Base-by-base conservation (phyloP, 768 basidiomycete genomes). In the Tricholomella constricta region DNA sequence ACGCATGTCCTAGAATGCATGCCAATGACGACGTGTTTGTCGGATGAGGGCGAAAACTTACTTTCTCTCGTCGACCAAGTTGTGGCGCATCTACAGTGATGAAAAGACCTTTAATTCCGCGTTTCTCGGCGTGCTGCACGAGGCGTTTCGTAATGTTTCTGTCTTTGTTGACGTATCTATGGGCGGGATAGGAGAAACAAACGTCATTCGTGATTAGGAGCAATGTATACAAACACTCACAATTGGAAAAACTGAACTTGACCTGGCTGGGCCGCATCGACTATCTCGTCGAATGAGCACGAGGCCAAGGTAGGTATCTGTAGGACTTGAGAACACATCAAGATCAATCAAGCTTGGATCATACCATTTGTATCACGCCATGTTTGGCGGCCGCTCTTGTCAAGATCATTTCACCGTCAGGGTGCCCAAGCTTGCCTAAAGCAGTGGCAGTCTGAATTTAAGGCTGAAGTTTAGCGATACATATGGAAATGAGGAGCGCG, bases 71-170 rank as follows among this genome's bases (percentile, higher is more conserved):
- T 11, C 94, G 83, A 38, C 96, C 96, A 9, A 98, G 85, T 60
- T 97, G 94, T 6, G 96, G 96, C 0, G 96, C 96, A 72, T 98
- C 96, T 23, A 98, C 96, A 0, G 96, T 98, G 67, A 98, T 97
- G 70, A 98, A 98, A 11, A 98, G 75, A 3, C 81, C 96, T 68
- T 94, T 95, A 65, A 99, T 82, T 2, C 96, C 96, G 23, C 94
- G 83, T 57, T 79, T 74, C 70, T 95, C 94, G 1, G 97, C 97
- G 58, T 96, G 91, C 61, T 90, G 84, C 0, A 98, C 91, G 46
- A 94, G 84, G 52, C 85, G 83, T 69, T 88, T 85, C 5, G 95
- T 97, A 54, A 93, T 84, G 26, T 78, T 79, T 12, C 93, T 81
- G 65, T 98, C 92, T 60, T 86, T 86, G 74, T 98, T 98, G 50